These are phyloP conservation scores for Tulasnella sp. DNA, from an alignment of 768 basidiomycete genomes.

Conservation along the genomic window DNA sequence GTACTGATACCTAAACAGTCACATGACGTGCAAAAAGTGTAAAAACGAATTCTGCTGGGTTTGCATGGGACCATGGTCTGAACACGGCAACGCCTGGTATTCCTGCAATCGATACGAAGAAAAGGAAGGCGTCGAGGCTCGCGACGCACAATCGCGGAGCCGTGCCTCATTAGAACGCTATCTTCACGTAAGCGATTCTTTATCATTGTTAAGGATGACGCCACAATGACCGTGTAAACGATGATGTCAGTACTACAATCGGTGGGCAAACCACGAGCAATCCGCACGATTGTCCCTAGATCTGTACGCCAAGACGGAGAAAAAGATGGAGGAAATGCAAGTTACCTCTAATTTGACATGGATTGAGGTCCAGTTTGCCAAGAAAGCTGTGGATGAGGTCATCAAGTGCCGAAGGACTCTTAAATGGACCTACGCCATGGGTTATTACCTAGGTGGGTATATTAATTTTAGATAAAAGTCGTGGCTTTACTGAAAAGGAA, in stretches of 20 bases:
- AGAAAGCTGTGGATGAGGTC: constrained; percentile 90
- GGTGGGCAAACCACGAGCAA: constrained; percentile 99
- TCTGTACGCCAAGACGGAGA: constrained; percentile 88
- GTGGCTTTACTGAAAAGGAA: background rate
- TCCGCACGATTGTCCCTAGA: constrained; percentile 94
- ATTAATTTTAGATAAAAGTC: background rate
- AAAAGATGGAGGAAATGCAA: constrained; percentile 99
- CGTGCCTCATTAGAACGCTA: constrained; percentile 90
- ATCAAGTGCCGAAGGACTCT: constrained; percentile 86
- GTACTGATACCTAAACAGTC: constrained; percentile 37
- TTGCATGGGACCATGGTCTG: constrained; percentile 97
- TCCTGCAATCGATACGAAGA: constrained; percentile 97
- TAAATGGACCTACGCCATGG: constrained; percentile 99
- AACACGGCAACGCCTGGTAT: constrained; percentile 96
- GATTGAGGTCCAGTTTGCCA: constrained; percentile 99
- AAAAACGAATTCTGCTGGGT: constrained; percentile 99
- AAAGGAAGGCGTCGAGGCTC: constrained; percentile 71
- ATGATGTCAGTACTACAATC: constrained; percentile 81
- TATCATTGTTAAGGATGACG: too few species aligned
- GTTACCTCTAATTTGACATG: constrained; percentile 80
- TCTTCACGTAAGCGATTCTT: constrained; percentile 85
- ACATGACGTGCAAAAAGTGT: constrained; percentile 99
- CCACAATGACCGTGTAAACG: background rate
- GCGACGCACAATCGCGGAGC: constrained; percentile 82
- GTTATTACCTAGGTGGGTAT: constrained; percentile 65